A percentile compares a stretch with the other conserved stretches of the same genome.
Evolutionary conservation across 2,329 filamentous ascomycete genomes (phyloP).

Genomic region (Coniochaeta sp.): DNA sequence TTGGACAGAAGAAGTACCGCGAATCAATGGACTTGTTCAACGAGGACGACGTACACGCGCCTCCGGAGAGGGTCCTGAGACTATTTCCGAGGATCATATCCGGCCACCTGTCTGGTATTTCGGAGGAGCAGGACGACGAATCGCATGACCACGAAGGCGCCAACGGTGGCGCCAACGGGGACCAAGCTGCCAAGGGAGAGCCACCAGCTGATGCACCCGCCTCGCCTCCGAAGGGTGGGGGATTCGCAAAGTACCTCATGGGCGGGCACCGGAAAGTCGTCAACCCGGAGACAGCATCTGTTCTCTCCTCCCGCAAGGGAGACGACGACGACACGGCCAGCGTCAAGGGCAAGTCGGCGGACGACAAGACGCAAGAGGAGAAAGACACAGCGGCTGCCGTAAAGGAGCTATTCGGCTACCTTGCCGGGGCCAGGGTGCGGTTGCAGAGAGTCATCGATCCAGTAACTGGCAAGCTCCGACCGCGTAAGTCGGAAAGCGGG

Average conservation of each 20-base stretch:
- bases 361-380: constrained; percentile 58
- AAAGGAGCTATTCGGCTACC: constrained; percentile 75
- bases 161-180: constrained; percentile 21
- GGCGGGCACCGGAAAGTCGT: constrained; percentile 32
- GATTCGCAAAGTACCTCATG: constrained; percentile 49
- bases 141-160: constrained; percentile 22
- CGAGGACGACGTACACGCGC: constrained; percentile 75
- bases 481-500: constrained; percentile 33
- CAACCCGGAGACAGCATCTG: constrained; percentile 49
- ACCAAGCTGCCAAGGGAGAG: constrained; percentile 20
- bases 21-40: constrained; percentile 85
- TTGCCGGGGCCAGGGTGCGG: constrained; percentile 73
- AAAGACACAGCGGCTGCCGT: constrained; percentile 80
- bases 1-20: constrained; percentile 74
- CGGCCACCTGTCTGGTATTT: constrained; percentile 60
- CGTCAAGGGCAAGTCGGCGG: constrained; percentile 35
- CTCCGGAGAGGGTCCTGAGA: constrained; percentile 79
- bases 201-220: constrained; percentile 9
- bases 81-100: constrained; percentile 80
- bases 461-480: constrained; percentile 54
- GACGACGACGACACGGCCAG: constrained; percentile 37
- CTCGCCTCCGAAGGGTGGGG: constrained; percentile 31
- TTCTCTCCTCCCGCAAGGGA: constrained; percentile 49
- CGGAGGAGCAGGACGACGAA: constrained; percentile 28
- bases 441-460: constrained; percentile 57